A percentile compares a stretch with the other conserved stretches of the same genome.
These are phyloP conservation scores for Circinella umbellata DNA, from an alignment of 371 early-diverging fungal species.

Conservation along the genomic window DNA sequence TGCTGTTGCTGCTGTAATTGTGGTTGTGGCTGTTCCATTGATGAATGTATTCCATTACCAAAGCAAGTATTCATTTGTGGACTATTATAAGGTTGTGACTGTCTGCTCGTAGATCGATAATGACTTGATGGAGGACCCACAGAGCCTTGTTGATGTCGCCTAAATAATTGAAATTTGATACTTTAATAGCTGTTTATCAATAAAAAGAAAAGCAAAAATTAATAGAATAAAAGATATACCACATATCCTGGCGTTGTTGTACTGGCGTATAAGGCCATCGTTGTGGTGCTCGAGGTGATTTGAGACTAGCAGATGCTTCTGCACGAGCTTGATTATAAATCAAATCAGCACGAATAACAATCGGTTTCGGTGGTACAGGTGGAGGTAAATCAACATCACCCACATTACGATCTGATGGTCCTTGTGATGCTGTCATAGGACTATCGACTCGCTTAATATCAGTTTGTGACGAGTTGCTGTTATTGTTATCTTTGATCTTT, in stretches of 20 bases:
- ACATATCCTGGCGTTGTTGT: slow-evolving; percentile 10
- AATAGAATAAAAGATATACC: not conserved
- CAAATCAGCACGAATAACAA: slow-evolving; percentile 39
- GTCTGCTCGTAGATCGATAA: not conserved
- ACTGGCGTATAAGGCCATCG: slow-evolving; percentile 11
- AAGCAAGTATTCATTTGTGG: not conserved
- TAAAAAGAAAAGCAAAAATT: not conserved
- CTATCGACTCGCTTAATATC: slow-evolving; percentile 12
- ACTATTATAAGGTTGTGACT: not conserved
- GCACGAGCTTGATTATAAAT: slow-evolving; percentile 17
- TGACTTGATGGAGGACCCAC: slow-evolving; percentile 7
- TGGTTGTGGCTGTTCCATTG: slow-evolving; percentile 4
- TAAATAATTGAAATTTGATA: not conserved
- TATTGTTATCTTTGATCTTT: slow-evolving; percentile 15
- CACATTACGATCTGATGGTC: slow-evolving; percentile 2
- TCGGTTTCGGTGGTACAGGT: slow-evolving; percentile 51
- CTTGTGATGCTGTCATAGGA: not conserved
- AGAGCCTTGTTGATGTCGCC: slow-evolving; percentile 1
- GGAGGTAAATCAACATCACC: slow-evolving; percentile 32
- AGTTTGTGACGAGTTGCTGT: slow-evolving; percentile 22
- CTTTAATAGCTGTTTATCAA: not conserved
- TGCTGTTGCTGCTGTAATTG: slow-evolving; percentile 8
- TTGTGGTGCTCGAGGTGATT: slow-evolving; percentile 17
- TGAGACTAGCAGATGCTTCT: slow-evolving; percentile 16
- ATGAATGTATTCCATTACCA: not conserved